phyloP scores from a whole-genome alignment of 495 filamentous ascomycete genomes.

The Cercophora samala region DNA sequence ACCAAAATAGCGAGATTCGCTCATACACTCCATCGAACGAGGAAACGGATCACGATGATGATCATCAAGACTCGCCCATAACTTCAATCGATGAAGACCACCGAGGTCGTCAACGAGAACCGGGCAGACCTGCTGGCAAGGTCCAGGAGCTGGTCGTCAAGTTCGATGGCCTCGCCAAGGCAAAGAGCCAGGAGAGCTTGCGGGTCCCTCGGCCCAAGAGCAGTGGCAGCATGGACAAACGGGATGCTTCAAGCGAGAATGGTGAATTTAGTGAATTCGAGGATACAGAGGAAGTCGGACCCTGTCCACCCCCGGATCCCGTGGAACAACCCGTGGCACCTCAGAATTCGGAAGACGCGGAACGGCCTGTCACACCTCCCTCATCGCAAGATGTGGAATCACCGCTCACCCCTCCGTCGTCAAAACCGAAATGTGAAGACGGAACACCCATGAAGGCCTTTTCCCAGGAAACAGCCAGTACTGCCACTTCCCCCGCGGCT shows the following conservation, averaged over 20 bases:
- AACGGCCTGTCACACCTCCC: neutral
- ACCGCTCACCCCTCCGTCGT: conserved; percentile 3
- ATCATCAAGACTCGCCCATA: conserved; percentile 48
- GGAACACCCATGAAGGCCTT: neutral
- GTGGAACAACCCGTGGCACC: conserved; percentile 1
- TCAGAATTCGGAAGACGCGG: neutral
- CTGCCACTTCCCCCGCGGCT: neutral
- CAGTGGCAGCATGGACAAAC: conserved; percentile 10
- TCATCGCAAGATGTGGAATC: neutral
- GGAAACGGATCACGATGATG: conserved; percentile 39
- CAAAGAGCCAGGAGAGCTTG: conserved; percentile 33
- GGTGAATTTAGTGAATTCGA: conserved; percentile 55
- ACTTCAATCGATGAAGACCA: conserved; percentile 54
- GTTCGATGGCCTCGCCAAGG: conserved; percentile 45
- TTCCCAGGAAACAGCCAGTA: neutral
- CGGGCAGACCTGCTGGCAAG: conserved; percentile 38
- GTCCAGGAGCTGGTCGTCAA: conserved; percentile 47
- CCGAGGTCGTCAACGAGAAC: conserved; percentile 27
- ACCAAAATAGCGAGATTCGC: conserved; percentile 24
- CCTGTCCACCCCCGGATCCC: neutral
- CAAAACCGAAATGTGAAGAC: neutral
- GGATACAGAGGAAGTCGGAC: conserved; percentile 40
- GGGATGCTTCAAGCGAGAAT: conserved; percentile 29
- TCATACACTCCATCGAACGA: conserved; percentile 42
- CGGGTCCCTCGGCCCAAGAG: conserved; percentile 14